A percentile compares a stretch with the other conserved stretches of the same genome.
These are phyloP conservation scores for Begonia fuchsioides DNA, from an alignment of 306 rosid species.

Conservation along the genomic window DNA sequence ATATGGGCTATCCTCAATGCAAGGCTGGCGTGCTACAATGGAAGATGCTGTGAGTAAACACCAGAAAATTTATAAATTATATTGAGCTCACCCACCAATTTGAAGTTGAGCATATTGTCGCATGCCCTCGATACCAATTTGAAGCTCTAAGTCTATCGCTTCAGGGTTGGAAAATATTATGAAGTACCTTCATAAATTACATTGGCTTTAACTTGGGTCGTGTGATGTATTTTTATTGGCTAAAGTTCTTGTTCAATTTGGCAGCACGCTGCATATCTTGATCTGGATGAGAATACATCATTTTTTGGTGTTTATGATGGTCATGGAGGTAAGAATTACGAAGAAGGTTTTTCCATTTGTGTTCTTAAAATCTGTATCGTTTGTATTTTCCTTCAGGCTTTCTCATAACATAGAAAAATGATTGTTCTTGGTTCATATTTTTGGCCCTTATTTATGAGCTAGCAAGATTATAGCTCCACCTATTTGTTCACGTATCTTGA, in stretches of 20 bases:
- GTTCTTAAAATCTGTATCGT: background rate
- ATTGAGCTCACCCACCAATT: background rate
- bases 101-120: too few species aligned
- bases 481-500: too few species aligned
- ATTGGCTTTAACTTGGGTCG: background rate
- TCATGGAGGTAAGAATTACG: constrained; percentile 78
- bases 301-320: constrained; percentile 98
- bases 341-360: constrained; percentile 6
- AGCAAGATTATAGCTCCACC: too few species aligned
- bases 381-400: background rate
- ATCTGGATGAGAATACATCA: constrained; percentile 75
- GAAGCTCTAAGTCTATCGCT: too few species aligned
- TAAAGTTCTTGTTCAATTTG: constrained; percentile 13
- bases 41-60: constrained; percentile 90
- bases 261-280: constrained; percentile 90
- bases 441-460: background rate
- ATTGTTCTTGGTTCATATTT: constrained; percentile 1
- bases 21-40: constrained; percentile 99
- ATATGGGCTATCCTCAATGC: constrained; percentile 94
- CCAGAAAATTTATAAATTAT: background rate
- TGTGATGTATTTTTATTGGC: constrained; percentile 2
- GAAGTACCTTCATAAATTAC: background rate
- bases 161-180: background rate
- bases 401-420: background rate
- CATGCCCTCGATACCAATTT: too few species aligned